Evolutionary conservation across 257 asterid genomes (phyloP).

Genomic region (Capsicum chinense): DNA sequence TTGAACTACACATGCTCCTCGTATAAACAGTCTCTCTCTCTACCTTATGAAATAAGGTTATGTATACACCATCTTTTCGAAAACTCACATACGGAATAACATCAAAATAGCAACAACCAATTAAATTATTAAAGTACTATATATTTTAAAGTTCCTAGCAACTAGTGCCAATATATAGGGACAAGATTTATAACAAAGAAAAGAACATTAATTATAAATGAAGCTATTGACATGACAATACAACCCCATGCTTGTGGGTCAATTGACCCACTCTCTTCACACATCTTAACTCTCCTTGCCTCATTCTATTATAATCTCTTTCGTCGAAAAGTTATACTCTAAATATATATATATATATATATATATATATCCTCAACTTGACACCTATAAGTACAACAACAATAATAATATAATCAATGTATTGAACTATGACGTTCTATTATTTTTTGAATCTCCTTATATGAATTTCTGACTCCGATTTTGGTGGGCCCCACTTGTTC

Average conservation of each 20-base stretch:
- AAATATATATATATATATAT: background rate
- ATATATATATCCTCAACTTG: background rate
- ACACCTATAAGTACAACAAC: background rate
- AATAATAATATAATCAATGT: too few relatives aligned
- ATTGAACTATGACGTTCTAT: background rate
- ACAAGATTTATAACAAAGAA: constrained; percentile 1
- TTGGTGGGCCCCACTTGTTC: background rate
- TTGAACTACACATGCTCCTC: too few relatives aligned
- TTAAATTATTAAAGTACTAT: constrained; percentile 38
- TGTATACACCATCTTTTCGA: background rate
- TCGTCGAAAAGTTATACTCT: background rate
- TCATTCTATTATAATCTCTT: accelerated
- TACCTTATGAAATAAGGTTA: background rate
- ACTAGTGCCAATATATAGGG: background rate
- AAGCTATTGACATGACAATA: constrained; percentile 40
- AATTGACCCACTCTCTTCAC: background rate
- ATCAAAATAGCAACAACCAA: background rate
- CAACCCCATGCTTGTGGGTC: constrained; percentile 40
- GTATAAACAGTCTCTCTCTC: too few relatives aligned
- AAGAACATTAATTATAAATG: background rate
- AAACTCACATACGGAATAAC: background rate
- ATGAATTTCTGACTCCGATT: background rate
- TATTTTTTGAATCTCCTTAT: background rate
- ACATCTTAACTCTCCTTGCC: background rate
- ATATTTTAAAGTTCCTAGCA: constrained; percentile 38